A percentile compares a stretch with the other conserved stretches of the same genome.
Evolutionary conservation across 2,329 filamentous ascomycete genomes (phyloP).

Genomic region (Arthroderma uncinatum): DNA sequence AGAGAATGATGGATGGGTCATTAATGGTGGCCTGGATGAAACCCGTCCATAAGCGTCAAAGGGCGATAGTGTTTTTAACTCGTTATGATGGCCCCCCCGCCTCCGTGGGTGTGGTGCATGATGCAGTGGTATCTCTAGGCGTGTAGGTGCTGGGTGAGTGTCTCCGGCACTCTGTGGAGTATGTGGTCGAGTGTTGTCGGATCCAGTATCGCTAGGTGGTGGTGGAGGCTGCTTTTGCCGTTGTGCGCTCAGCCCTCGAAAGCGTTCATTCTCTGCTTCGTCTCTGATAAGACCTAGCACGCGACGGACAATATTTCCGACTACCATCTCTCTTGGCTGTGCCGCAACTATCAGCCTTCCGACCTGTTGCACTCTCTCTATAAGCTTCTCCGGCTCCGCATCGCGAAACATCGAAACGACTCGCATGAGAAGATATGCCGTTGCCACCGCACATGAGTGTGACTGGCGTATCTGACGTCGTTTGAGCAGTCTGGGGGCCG

Average conservation of each 20-base stretch:
- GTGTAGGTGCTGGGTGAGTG: not conserved
- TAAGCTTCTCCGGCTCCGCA: constrained; percentile 63
- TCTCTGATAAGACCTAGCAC: constrained; percentile 85
- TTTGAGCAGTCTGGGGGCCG: constrained; percentile 60
- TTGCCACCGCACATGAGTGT: constrained; percentile 80
- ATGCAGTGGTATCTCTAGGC: not conserved
- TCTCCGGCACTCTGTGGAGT: constrained; percentile 21
- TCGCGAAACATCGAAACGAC: constrained; percentile 75
- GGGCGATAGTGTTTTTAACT: not conserved
- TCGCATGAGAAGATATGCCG: constrained; percentile 74
- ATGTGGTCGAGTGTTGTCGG: constrained; percentile 39
- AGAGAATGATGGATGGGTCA: constrained; percentile 17
- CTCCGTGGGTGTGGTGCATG: not conserved
- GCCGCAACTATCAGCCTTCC: constrained; percentile 69
- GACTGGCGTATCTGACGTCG: constrained; percentile 80
- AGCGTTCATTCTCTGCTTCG: constrained; percentile 71
- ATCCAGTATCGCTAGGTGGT: constrained; percentile 45
- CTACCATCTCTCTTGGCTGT: constrained; percentile 79
- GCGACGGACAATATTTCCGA: constrained; percentile 86
- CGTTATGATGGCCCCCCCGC: not conserved
- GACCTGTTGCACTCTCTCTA: constrained; percentile 67
- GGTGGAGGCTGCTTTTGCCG: not conserved
- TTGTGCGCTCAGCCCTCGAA: constrained; percentile 45
- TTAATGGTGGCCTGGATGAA: constrained; percentile 42
- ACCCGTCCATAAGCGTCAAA: constrained; percentile 20